Base-by-base conservation (phyloP, 2,329 filamentous ascomycete species). In the Colletotrichum gloeosporioides region DNA sequence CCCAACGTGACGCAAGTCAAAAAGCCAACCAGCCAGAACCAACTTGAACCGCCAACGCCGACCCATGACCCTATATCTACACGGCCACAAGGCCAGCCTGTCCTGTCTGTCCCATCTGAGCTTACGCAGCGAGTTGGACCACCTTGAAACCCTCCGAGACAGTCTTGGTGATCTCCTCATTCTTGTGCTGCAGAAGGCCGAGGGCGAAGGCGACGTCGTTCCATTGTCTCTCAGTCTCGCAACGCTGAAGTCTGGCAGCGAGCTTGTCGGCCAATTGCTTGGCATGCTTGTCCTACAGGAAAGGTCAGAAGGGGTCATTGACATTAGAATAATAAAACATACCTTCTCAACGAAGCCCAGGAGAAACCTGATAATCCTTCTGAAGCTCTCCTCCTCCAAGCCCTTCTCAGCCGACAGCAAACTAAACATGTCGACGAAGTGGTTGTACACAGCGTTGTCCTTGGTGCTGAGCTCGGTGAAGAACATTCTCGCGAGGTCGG, bases 391-490 rank as follows among this genome's bases (percentile, higher is more conserved):
- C 83, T 98, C 96, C 12, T 95, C 93, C 79, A 99, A 88, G 34
- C 89, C 91, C 69, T 91, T 91, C 80, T 98, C 96, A 0, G 96
- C 94, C 74, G 95, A 97, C 63, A 99, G 89, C 78, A 99, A 87
- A 82, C 95, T 96, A 85, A 99, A 99, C 95, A 99, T 99, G 83
- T 99, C 97, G 32, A 99, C 96, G 85, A 99, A 99, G 87, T 99
- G 96, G 84, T 99, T 99, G 85, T 99, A 99, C 4, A 99, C 95
- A 4, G 97, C 97, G 82, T 99, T 99, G 84, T 99, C 97, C 88
- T 99, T 99, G 80, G 96, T 98, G 77, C 96, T 96, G 71, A 99
- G 90, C 85, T 99, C 97, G 0, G 95, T 96, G 85, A 99, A 99
- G 91, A 99, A 99, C 96, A 99, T 99, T 75, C 95, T 91, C 16